These are phyloP conservation scores for Coniosporium tulheliwenetii DNA, from an alignment of 2,329 filamentous ascomycete species.

Conservation along the genomic window DNA sequence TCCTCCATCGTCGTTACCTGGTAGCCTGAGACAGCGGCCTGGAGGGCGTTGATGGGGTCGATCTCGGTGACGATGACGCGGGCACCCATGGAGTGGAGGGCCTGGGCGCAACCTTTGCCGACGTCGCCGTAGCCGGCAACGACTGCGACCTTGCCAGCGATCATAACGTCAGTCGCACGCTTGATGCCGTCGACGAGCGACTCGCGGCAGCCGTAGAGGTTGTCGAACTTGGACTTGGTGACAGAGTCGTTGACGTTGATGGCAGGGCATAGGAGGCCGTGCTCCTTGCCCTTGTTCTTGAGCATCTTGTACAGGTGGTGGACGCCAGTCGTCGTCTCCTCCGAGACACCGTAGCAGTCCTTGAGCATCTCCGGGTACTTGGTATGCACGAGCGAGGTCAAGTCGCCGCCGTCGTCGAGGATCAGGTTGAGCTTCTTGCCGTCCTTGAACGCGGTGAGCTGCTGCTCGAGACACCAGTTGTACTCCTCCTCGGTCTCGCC, in stretches of 20 bases:
- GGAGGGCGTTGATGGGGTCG: conserved; percentile 98
- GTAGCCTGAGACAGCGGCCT: conserved; percentile 94
- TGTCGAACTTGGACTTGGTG: conserved; percentile 99
- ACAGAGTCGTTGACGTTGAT: conserved; percentile 99
- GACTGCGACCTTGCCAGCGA: conserved; percentile 95
- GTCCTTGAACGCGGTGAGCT: conserved; percentile 92
- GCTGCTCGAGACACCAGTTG: conserved; percentile 98
- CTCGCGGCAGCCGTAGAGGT: conserved; percentile 98
- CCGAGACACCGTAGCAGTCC: conserved; percentile 94
- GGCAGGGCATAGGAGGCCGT: conserved; percentile 68
- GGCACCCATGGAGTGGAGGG: conserved; percentile 92
- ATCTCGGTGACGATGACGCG: conserved; percentile 94
- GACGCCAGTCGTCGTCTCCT: conserved; percentile 99
- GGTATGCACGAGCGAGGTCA: conserved; percentile 88
- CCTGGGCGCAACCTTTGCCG: conserved; percentile 94
- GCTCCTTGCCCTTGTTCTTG: conserved; percentile 56
- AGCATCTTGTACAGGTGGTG: conserved; percentile 99
- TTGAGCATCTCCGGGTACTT: conserved; percentile 99
- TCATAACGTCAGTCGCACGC: conserved; percentile 99
- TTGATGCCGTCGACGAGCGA: conserved; percentile 99
- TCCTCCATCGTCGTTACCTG: conserved; percentile 98
- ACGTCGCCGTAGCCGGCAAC: conserved; percentile 98
- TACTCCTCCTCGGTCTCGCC: conserved; percentile 99
- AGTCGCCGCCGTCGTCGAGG: conserved; percentile 94
- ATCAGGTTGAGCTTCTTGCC: conserved; percentile 95